Evolutionary conservation across 305 asterid genomes (phyloP), one percentile per base, ranked within the genome.

Genomic region (Caryopteris hybrid): DNA sequence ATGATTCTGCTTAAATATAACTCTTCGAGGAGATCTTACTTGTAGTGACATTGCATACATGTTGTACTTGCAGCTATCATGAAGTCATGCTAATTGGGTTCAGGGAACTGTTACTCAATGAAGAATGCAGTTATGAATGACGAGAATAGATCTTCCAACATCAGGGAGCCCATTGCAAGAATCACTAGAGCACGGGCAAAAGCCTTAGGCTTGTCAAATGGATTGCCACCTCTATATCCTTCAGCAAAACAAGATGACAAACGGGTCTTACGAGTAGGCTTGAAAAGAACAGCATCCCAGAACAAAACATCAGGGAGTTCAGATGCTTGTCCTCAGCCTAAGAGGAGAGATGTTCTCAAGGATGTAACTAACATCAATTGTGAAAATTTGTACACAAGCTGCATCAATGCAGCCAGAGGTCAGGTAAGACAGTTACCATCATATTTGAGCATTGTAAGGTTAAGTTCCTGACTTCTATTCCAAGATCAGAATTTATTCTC

Each of bases 121-220:
- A 86, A 70, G 85, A 71, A 41, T 57, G 73, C 90, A 73, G 74
- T 69, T 63, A 83, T 88, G 96, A 84, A 77, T 58, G 77, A 80
- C 54, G 91, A 84, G 81, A 91, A 83, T 71, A 76, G 80, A 57
- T 34, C 72, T 6, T 77, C 89, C 59, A 72, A 78, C 62, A 52
- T 80, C 46, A 66, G 65, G 46, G 84, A 64, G 63, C 77, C 89
- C 59, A 42, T 69, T 64, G 64, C 77, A 77, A 83, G 95, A 66
- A 68, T 88, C 64, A 94, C 99, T 46, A 79, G 97, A 81, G 84
- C 98, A 57, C 78, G 89, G 72, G 90, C 96, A 34, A 91, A 87
- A 83, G 67, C 80, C 54, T 61, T 89, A 41, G 83, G 86, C 65
- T 63, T 81, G 33, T 80, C 87, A 67, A 78, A 73, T 68, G 88